Base-by-base conservation (phyloP, 2,329 filamentous ascomycete genomes). In the Blastomyces percursus region DNA sequence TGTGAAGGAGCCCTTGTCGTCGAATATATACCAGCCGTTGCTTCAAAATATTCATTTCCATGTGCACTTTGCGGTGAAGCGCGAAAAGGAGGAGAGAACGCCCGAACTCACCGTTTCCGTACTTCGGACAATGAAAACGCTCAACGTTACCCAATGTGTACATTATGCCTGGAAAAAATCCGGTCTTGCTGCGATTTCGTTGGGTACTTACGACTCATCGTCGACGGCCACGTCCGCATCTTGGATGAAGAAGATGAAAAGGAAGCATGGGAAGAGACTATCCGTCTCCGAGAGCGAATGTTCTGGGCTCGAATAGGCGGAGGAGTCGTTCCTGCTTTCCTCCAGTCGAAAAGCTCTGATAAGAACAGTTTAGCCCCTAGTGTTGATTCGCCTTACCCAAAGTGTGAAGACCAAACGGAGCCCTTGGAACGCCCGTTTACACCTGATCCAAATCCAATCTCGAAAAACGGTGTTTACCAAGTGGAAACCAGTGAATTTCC, bases 271-370 rank as follows among this genome's bases (percentile, higher is more conserved):
- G 93, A 97, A 72, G 94, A 99, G 78, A 91, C 91, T 63, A 89
- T 96, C 12, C 85, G 88, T 38, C 76, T 97, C 57, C 83, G 94
- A 59, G 94, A 99, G 74, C 87, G 93, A 68, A 96, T 99, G 89
- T 99, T 99, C 73, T 99, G 94, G 94, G 86, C 90, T 59, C 84
- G 94, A 62, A 85, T 99, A 60, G 93, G 93, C 32, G 94, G 92
- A 35, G 94, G 94, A 16, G 91, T 99, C 1, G 78, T 97, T 14
- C 94, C 93, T 1, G 79, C 83, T 14, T 78, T 79, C 59, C 66
- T 78, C 32, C 68, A 66, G 14, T 55, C 64, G 35, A 69, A 63
- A 12, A n/a, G 52, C 40, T 62, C 71, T 68, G 35, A 71, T 68
- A 3, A 64, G 16, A 59, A 55, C 14, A 38, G 19, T 24, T 62